A percentile compares a stretch with the other conserved stretches of the same genome.
Conservation (phyloP, 805 yeast genomes). For the Candida krabiensis region DNA sequence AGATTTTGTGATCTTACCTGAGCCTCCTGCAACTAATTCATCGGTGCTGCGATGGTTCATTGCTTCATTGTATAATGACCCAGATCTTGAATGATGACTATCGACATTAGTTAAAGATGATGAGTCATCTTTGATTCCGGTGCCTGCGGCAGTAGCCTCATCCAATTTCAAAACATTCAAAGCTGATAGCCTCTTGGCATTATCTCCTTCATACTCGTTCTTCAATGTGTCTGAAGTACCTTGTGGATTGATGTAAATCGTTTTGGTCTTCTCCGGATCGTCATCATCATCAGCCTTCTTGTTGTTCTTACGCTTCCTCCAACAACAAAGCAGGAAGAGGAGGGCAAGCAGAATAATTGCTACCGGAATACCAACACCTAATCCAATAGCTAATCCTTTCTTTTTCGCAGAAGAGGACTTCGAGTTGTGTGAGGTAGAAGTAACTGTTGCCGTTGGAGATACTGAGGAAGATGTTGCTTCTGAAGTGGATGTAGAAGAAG, state of each 20-base stretch:
- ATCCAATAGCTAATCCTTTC: constrained; percentile 77
- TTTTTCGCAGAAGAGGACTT: constrained; percentile 35
- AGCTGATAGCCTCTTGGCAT: constrained; percentile 43
- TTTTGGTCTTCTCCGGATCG: constrained; percentile 23
- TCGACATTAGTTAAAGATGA: constrained; percentile 58
- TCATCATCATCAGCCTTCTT: constrained; percentile 28
- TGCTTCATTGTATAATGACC: constrained; percentile 39
- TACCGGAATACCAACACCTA: constrained; percentile 84
- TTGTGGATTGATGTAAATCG: constrained; percentile 19
- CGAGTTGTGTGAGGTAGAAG: constrained; percentile 8
- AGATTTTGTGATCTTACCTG: constrained; percentile 46
- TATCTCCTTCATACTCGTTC: constrained; percentile 27
- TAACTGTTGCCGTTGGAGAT: constrained; percentile 5
- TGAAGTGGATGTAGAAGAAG: constrained; percentile 26
- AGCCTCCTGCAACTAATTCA: constrained; percentile 29
- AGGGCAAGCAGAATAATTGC: constrained; percentile 48
- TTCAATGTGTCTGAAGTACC: constrained; percentile 23
- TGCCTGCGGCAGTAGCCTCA: constrained; percentile 32
- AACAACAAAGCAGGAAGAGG: constrained; percentile 56
- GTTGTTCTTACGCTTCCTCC: constrained; percentile 43
- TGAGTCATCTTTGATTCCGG: constrained; percentile 34
- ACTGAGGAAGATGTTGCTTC: constrained; percentile 14
- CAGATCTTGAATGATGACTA: constrained; percentile 30
- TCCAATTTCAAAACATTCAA: constrained; percentile 54
- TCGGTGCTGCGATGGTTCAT: constrained; percentile 41